phyloP scores from a whole-genome alignment of 2,329 filamentous ascomycete genomes.

The Aspergillus spinulosporus region DNA sequence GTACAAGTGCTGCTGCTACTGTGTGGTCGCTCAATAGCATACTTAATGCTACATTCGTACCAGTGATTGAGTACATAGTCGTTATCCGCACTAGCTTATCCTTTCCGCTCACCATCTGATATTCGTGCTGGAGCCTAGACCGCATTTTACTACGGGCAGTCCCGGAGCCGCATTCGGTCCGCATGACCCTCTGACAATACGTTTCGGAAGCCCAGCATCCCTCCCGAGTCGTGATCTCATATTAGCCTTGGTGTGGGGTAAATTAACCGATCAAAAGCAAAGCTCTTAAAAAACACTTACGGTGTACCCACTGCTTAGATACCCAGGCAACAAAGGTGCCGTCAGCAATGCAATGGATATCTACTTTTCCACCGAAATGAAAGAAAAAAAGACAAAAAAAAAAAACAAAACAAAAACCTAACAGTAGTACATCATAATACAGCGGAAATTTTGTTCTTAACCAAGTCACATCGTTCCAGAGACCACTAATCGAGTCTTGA shows the following conservation, averaged over 20 bases:
- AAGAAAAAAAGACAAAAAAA: too few species aligned
- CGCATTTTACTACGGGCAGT: not conserved
- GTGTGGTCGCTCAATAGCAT: not conserved
- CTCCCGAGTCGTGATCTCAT: slow-evolving; percentile 2
- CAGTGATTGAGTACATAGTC: not conserved
- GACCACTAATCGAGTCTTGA: too few species aligned
- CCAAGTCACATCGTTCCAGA: too few species aligned
- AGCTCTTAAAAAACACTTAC: not conserved
- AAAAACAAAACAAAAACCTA: too few species aligned
- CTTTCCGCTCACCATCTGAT: not conserved
- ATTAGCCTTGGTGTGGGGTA: slow-evolving; percentile 22
- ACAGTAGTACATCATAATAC: too few species aligned
- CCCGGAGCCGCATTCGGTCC: slow-evolving; percentile 5
- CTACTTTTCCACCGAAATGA: not conserved
- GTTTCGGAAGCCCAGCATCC: not conserved
- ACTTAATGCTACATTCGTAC: not conserved
- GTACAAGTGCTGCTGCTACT: not conserved
- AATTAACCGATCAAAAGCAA: slow-evolving; percentile 20
- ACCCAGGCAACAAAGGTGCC: slow-evolving; percentile 9
- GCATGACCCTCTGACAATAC: not conserved
- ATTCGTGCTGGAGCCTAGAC: not conserved
- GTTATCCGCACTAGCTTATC: not conserved
- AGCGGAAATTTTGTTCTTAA: too few species aligned
- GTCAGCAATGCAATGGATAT: not conserved
- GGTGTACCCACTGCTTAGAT: not conserved